These are phyloP conservation scores for Filosporella fistucella DNA, from an alignment of 495 filamentous ascomycete species.

Conservation along the genomic window DNA sequence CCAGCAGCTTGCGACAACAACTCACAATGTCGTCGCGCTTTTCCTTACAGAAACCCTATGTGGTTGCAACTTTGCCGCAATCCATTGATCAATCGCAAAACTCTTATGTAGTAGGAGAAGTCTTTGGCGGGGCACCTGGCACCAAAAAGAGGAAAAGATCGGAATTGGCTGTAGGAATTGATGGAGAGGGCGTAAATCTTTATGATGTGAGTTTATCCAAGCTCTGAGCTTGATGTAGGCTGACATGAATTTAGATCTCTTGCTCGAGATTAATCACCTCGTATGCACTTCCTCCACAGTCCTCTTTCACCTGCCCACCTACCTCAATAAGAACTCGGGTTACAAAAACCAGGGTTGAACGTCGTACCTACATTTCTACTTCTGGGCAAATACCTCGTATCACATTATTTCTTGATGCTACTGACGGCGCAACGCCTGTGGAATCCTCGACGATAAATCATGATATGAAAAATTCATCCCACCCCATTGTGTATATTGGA, in stretches of 20 bases:
- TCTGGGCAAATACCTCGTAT: conserved; percentile 31
- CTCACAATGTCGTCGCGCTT: conserved; percentile 45
- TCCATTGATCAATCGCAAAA: conserved; percentile 57
- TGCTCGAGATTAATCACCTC: conserved; percentile 77
- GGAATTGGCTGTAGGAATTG: conserved; percentile 80
- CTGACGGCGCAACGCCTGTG: not conserved
- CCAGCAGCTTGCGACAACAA: not conserved
- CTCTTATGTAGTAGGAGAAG: conserved; percentile 61
- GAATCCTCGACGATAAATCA: conserved; percentile 7
- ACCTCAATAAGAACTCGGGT: conserved; percentile 66
- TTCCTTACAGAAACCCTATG: conserved; percentile 51
- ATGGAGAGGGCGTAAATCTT: conserved; percentile 87
- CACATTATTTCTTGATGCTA: conserved; percentile 49
- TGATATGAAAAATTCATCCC: conserved; percentile 12
- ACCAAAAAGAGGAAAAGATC: conserved; percentile 78
- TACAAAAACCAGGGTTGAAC: conserved; percentile 45
- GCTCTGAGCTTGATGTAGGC: conserved; percentile 70
- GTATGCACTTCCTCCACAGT: conserved; percentile 79
- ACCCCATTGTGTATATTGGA: conserved; percentile 16
- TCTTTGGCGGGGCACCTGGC: conserved; percentile 62
- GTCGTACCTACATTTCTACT: conserved; percentile 67
- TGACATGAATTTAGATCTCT: conserved; percentile 53
- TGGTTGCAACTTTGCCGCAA: conserved; percentile 61
- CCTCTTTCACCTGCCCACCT: conserved; percentile 71
- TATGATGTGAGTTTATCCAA: conserved; percentile 68